A percentile compares a stretch with the other conserved stretches of the same genome.
phyloP scores from a whole-genome alignment of 139 green algal genomes.

The Chlorella sp. region DNA sequence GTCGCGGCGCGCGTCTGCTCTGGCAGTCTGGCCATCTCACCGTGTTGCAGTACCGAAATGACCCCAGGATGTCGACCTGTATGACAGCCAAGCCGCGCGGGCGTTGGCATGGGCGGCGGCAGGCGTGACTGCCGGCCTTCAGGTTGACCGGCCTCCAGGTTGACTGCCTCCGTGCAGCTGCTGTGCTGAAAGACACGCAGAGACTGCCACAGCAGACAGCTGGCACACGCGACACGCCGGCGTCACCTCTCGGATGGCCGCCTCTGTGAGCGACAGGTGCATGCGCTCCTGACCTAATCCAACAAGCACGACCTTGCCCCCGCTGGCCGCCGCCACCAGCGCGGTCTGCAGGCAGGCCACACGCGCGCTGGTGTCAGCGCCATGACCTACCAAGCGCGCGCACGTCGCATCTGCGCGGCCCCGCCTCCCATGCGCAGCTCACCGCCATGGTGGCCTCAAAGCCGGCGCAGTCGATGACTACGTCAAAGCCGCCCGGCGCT shows the following conservation, averaged over 20 bases:
- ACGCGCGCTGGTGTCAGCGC: too few relatives aligned
- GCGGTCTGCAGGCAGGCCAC: slow-evolving; percentile 29
- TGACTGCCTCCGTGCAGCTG: too few relatives aligned
- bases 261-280: slow-evolving; percentile 41
- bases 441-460: slow-evolving; percentile 58
- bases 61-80: slow-evolving; percentile 61
- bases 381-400: too few relatives aligned
- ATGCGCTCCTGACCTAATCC: slow-evolving; percentile 56
- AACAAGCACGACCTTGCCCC: slow-evolving; percentile 49
- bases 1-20: neutral
- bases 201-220: too few relatives aligned
- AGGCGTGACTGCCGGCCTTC: too few relatives aligned
- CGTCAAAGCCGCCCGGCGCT: slow-evolving; percentile 37
- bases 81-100: too few relatives aligned
- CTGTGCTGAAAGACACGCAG: too few relatives aligned
- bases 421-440: neutral
- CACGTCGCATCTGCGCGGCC: neutral
- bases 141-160: too few relatives aligned
- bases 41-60: slow-evolving; percentile 68
- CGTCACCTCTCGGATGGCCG: slow-evolving; percentile 47
- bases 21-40: too few relatives aligned
- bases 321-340: slow-evolving; percentile 31
- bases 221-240: too few relatives aligned
- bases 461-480: slow-evolving; percentile 64
- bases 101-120: too few relatives aligned